These are phyloP conservation scores for Solanum sparsipilum DNA, from an alignment of 257 asterid genomes.

Conservation along the genomic window DNA sequence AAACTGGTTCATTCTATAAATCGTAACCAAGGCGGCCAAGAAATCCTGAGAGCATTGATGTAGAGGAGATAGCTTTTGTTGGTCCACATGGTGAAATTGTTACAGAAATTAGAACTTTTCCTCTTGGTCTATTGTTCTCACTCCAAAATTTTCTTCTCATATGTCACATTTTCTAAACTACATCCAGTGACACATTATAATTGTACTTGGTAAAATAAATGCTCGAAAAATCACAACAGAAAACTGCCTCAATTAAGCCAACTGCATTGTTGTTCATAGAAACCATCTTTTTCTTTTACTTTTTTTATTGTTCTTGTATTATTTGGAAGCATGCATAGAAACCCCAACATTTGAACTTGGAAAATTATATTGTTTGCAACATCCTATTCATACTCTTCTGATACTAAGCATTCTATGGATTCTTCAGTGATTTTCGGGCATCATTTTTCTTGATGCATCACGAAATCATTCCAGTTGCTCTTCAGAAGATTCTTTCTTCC, in stretches of 20 bases:
- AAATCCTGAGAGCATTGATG: background rate
- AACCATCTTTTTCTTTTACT: background rate
- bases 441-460: background rate
- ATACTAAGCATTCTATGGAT: background rate
- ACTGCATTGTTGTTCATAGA: background rate
- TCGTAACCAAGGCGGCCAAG: background rate
- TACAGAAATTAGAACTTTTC: background rate
- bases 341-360: background rate
- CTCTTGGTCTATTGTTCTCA: background rate
- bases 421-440: background rate
- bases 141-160: background rate
- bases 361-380: background rate
- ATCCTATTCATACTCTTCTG: background rate
- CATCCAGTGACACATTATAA: background rate
- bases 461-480: background rate
- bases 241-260: background rate
- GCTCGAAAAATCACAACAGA: background rate
- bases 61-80: background rate
- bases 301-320: background rate
- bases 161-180: background rate
- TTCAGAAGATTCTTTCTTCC: background rate
- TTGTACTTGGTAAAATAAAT: background rate
- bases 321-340: background rate
- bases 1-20: background rate
- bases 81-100: background rate